Evolutionary conservation across 2,329 filamentous ascomycete genomes (phyloP).

Genomic region (Arthrobotrys pseudoclavata): DNA sequence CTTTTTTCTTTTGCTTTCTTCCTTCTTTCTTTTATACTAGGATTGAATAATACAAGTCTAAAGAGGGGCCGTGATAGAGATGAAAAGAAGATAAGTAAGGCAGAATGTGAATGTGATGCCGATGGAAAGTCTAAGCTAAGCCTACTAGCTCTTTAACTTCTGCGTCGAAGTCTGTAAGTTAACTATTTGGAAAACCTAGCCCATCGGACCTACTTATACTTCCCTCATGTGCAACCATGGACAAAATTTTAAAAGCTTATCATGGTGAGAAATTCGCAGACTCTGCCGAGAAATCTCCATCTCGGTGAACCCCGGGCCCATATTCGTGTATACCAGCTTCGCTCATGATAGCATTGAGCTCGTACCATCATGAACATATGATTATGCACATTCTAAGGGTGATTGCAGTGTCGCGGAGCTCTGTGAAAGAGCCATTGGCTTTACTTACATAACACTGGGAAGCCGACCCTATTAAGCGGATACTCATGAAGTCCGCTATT

Average conservation of each 20-base stretch:
- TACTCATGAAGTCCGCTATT: background rate
- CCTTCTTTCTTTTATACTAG: too few relatives aligned
- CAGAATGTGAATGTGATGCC: background rate
- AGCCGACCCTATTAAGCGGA: background rate
- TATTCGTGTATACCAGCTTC: background rate
- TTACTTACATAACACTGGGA: background rate
- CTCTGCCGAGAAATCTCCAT: background rate
- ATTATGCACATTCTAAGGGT: background rate
- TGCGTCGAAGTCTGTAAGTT: too few relatives aligned
- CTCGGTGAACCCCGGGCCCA: background rate
- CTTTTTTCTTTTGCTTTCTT: too few relatives aligned
- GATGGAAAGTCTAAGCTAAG: background rate
- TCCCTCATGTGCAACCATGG: background rate
- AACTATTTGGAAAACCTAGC: background rate
- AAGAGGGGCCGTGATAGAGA: too few relatives aligned
- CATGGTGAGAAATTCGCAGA: background rate
- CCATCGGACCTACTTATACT: background rate
- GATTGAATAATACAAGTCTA: too few relatives aligned
- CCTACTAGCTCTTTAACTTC: background rate
- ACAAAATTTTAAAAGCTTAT: background rate
- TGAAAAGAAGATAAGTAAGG: too few relatives aligned
- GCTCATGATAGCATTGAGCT: background rate
- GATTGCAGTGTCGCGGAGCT: background rate
- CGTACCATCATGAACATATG: background rate
- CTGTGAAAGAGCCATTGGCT: background rate